A percentile compares a stretch with the other conserved stretches of the same genome.
Conservation (phyloP, 2,329 filamentous ascomycete genomes). For the Ophiobolus disseminans region DNA sequence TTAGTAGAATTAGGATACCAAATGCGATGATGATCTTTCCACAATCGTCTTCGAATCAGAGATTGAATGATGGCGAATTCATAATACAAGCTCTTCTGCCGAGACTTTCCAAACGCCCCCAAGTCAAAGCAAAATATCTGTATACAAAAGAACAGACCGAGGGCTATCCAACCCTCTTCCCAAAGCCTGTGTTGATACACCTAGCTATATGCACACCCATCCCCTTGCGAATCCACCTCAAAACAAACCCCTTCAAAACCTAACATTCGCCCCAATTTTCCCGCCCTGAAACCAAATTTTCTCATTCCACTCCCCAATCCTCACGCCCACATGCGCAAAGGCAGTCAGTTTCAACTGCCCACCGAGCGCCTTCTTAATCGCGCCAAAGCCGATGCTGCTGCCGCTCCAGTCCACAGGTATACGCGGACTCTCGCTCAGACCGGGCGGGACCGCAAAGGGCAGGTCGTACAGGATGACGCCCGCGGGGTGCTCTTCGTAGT, state of each 20-base stretch:
- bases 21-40: too few species aligned
- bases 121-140: too few species aligned
- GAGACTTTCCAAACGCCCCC: too few species aligned
- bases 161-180: neutral
- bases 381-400: slow-evolving; percentile 81
- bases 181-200: neutral
- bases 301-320: slow-evolving; percentile 77
- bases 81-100: too few species aligned
- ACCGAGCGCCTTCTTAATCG: slow-evolving; percentile 79
- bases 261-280: slow-evolving; percentile 57
- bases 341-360: slow-evolving; percentile 81
- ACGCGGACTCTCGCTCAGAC: slow-evolving; percentile 73
- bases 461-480: slow-evolving; percentile 78
- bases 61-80: neutral
- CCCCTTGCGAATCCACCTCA: too few species aligned
- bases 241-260: slow-evolving; percentile 49
- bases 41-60: too few species aligned
- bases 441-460: slow-evolving; percentile 79
- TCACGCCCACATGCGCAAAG: slow-evolving; percentile 74
- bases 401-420: slow-evolving; percentile 84
- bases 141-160: neutral
- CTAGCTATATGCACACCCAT: neutral
- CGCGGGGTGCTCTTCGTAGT: slow-evolving; percentile 80
- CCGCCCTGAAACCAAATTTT: slow-evolving; percentile 58
- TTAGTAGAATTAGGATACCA: neutral